Percentiles rank a stretch among this genome's conserved stretches.
Evolutionary conservation across 768 basidiomycete species (phyloP).

Genomic region (Trametes elegans): DNA sequence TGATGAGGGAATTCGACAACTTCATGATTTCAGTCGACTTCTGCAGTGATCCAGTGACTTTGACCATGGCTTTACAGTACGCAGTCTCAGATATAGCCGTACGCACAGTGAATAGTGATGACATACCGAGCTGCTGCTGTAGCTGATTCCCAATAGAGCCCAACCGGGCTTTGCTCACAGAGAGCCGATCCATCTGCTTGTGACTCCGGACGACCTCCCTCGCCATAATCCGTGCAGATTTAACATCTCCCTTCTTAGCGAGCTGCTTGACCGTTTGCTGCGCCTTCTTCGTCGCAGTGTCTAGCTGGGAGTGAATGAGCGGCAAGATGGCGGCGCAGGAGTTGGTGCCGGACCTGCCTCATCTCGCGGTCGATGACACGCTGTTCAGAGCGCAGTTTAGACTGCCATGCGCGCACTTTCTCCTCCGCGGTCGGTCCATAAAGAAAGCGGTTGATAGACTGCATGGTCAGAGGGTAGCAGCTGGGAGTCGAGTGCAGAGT

Average conservation of each 20-base stretch:
- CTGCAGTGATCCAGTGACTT: constrained; percentile 96
- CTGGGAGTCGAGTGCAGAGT: constrained; percentile 5
- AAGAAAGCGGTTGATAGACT: constrained; percentile 86
- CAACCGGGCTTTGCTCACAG: constrained; percentile 89
- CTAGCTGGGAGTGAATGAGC: constrained; percentile 53
- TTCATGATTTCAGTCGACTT: constrained; percentile 99
- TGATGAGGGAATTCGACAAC: constrained; percentile 88
- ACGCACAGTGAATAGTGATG: not conserved
- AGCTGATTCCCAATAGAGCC: constrained; percentile 90
- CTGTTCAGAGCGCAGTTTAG: constrained; percentile 77
- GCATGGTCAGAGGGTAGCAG: constrained; percentile 48
- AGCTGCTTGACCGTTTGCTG: constrained; percentile 82
- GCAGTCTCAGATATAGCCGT: not conserved
- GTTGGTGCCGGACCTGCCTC: constrained; percentile 70
- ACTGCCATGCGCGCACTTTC: constrained; percentile 88
- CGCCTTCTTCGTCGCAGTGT: constrained; percentile 77
- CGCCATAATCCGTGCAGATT: constrained; percentile 90
- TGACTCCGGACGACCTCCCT: constrained; percentile 92
- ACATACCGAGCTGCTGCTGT: constrained; percentile 86
- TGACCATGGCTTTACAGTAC: constrained; percentile 72
- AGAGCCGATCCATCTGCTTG: constrained; percentile 90
- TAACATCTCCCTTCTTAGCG: constrained; percentile 87
- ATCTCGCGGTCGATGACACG: constrained; percentile 91
- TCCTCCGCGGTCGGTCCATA: constrained; percentile 98
- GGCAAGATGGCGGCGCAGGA: constrained; percentile 8